Conservation (phyloP, 2,329 filamentous ascomycete genomes). For the Fonsecaea monophora region DNA sequence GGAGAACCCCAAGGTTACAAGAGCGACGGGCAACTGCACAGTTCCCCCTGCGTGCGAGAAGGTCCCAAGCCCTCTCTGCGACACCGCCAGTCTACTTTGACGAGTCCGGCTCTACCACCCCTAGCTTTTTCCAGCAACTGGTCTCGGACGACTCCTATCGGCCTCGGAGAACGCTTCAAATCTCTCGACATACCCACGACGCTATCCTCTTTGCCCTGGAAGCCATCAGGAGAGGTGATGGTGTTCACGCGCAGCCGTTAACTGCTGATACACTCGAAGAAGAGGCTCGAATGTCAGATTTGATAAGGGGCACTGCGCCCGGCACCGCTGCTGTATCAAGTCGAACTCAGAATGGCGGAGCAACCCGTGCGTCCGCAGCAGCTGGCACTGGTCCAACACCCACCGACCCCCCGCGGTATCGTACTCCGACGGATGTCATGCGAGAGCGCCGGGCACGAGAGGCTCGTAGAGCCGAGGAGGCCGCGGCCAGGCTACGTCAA, state of each 20-base stretch:
- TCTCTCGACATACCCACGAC: conserved; percentile 84
- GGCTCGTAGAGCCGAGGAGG: conserved; percentile 71
- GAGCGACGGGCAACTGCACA: conserved; percentile 46
- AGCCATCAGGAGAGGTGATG: conserved; percentile 67
- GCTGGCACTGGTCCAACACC: conserved; percentile 55
- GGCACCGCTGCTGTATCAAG: conserved; percentile 57
- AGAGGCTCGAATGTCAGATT: conserved; percentile 89
- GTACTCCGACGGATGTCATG: conserved; percentile 91
- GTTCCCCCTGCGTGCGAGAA: conserved; percentile 37
- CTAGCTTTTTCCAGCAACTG: conserved; percentile 45
- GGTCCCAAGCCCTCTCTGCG: conserved; percentile 36
- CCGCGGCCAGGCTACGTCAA: conserved; percentile 63
- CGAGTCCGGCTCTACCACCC: conserved; percentile 41
- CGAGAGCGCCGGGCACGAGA: conserved; percentile 80
- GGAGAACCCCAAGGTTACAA: conserved; percentile 61
- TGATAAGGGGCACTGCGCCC: conserved; percentile 66
- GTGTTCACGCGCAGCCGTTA: conserved; percentile 68
- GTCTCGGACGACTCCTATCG: conserved; percentile 57
- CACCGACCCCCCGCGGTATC: conserved; percentile 66
- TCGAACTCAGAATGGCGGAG: conserved; percentile 63
- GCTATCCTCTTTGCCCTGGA: conserved; percentile 92
- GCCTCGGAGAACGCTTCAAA: conserved; percentile 61
- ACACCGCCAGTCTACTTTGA: conserved; percentile 31
- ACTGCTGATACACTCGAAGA: conserved; percentile 85
- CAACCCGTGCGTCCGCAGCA: conserved; percentile 54